A percentile compares a stretch with the other conserved stretches of the same genome.
These are phyloP conservation scores for Polyporus arcularius DNA, from an alignment of 768 basidiomycete genomes.

Conservation along the genomic window DNA sequence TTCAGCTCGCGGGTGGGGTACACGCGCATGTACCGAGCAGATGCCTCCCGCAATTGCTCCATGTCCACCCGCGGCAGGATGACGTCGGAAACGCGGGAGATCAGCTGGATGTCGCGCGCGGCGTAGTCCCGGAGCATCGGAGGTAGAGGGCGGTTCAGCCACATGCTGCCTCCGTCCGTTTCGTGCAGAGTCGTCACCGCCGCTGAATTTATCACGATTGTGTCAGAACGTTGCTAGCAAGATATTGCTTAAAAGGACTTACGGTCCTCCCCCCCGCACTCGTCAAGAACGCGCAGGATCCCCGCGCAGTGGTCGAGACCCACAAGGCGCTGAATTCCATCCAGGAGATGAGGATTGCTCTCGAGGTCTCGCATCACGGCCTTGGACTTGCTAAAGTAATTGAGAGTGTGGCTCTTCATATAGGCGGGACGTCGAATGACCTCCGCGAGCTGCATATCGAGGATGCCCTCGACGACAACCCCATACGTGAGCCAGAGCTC, in stretches of 20 bases:
- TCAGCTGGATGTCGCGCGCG: conserved; percentile 39
- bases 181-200: conserved; percentile 37
- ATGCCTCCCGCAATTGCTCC: not conserved
- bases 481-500: conserved; percentile 35
- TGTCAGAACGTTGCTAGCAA: too few species aligned
- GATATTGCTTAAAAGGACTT: conserved; percentile 2
- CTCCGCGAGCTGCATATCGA: conserved; percentile 46
- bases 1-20: not conserved
- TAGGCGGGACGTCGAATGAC: conserved; percentile 14
- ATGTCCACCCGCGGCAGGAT: conserved; percentile 24
- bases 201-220: conserved; percentile 19
- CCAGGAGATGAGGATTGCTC: conserved; percentile 7
- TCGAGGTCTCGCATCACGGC: not conserved
- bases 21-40: conserved; percentile 1
- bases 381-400: conserved; percentile 18
- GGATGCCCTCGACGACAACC: conserved; percentile 32
- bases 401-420: conserved; percentile 5
- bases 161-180: conserved; percentile 27
- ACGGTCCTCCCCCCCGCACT: conserved; percentile 32
- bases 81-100: conserved; percentile 31
- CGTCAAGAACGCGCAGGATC: conserved; percentile 17
- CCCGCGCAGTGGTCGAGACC: conserved; percentile 35
- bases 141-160: conserved; percentile 37
- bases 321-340: conserved; percentile 32
- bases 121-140: conserved; percentile 36